Evolutionary conservation across 148 eudicot genomes (phyloP), one percentile per base, ranked within the genome.

Genomic region (Oxyria digyna): DNA sequence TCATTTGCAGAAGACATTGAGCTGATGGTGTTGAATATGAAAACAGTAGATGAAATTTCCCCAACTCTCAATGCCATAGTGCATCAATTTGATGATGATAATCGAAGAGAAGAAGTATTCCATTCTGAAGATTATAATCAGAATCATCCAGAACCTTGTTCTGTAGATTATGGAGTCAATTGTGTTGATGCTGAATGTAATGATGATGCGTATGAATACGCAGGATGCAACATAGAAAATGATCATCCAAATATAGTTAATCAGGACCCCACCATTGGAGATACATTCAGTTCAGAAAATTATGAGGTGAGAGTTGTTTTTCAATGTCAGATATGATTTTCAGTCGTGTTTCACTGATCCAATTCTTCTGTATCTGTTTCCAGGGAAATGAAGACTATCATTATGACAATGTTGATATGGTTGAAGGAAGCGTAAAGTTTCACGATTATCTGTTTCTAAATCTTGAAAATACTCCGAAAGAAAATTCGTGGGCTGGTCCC

Each of bases 401-500:
- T 42, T 6, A 0, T 12, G n/a, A 65, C 27, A 35, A 83, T 45
- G 66, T 24, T 69, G 89, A 85, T 73, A 54, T 54, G 59, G 81
- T 83, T 62, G 85, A 82, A 67, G 78, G 81, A 70, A 77, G 69
- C 78, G 87, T 78, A 50, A 81, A 79, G 64, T 81, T 93, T 54
- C 87, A 85, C 62, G 77, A 74, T 70, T 82, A 78, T 78, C 68
- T 87, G 76, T 90, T 84, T 81, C 74, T 77, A 71, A 87, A 82
- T 74, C 78, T 85, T 71, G 96, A 95, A 31, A 76, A 84, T 67
- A 73, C n/a, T n/a, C n/a, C 87, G 63, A 87, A 82, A 59, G 87
- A 78, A 65, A 94, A 94, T 81, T 91, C 92, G 3, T 94, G 98
- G 98, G 98, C 98, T 52, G 98, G 98, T 72, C 96, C 98, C 57